Evolutionary conservation across 1,284 basidiomycete species (phyloP), one percentile per base, ranked within the genome.

Genomic region (Papiliotrema nemorosa): DNA sequence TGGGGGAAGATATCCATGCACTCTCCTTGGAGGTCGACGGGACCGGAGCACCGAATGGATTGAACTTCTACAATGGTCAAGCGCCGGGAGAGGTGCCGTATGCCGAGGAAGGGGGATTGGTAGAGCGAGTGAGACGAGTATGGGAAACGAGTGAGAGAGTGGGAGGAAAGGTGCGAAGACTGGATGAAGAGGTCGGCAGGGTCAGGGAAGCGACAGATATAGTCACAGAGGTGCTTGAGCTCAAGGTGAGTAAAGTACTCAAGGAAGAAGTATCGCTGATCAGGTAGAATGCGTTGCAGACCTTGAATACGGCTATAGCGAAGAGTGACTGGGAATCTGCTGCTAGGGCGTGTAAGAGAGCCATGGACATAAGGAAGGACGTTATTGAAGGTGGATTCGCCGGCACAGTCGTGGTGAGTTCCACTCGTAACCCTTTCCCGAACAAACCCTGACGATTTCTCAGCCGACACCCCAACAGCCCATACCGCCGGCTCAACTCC

Each of bases 291-390:
- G 90, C 92, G 0, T 77, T 98, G 22, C 77, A 81, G 26, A 83
- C 84, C 16, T 78, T 97, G 7, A 84, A 87, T 53, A 72, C 79
- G 1, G 82, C 89, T 5, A 92, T 97, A 34, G 87, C 90, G 34
- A 80, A 78, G 50, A 82, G 86, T 58, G 96, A 98, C 69, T 99
- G 94, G 93, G 94, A 97, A 69, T 84, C 88, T 14, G 94, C 94
- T 1, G 86, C 90, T 1, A 80, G 89, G 56, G 86, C 92, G 65
- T 96, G 93, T 73, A 84, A 88, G 18, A 79, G 90, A 27, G 94
- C 92, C 1, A 92, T 93, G 85, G 79, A 84, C 0, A 78, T 97
- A 24, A 86, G 91, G 3, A 67, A 77, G 4, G 82, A 85, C 35
- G 85, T 98, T 25, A 82, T 88, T 24, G 81, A 84, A 21, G 90